These are phyloP conservation scores for Populus trichocarpa DNA, from an alignment of 441 rosid genomes.

Conservation along the genomic window DNA sequence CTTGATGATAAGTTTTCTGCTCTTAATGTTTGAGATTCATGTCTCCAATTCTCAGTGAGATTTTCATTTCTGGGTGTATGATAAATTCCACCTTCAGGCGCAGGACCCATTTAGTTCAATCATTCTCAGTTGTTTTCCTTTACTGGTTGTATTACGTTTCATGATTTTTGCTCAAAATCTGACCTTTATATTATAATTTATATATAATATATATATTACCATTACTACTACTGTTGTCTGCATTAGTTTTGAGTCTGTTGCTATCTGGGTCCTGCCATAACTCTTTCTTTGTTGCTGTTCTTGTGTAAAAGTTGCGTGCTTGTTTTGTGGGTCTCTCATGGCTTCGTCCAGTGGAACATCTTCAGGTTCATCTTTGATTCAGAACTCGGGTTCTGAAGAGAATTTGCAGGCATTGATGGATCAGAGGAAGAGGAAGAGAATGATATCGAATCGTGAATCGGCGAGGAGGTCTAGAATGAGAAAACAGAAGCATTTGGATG, in stretches of 20 bases:
- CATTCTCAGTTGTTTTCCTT: constrained; percentile 95
- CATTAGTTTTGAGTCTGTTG: constrained; percentile 7
- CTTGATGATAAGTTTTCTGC: constrained; percentile 47
- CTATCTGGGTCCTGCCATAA: constrained; percentile 46
- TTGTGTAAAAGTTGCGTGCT: constrained; percentile 3
- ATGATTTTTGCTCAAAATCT: constrained; percentile 30
- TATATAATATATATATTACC: background rate
- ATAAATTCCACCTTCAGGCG: constrained; percentile 75
- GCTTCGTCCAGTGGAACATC: constrained; percentile 58
- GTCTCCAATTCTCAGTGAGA: constrained; percentile 93
- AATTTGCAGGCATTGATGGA: constrained; percentile 54
- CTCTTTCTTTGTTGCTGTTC: constrained; percentile 17
- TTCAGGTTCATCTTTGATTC: constrained; percentile 44
- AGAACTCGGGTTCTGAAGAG: constrained; percentile 70
- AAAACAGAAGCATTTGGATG: constrained; percentile 80
- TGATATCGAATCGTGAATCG: constrained; percentile 82
- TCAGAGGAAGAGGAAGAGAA: constrained; percentile 74
- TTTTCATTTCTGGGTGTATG: constrained; percentile 70
- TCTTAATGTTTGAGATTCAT: constrained; percentile 90
- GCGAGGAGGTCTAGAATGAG: constrained; percentile 95
- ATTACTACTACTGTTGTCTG: constrained; percentile 4
- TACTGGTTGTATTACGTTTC: constrained; percentile 95
- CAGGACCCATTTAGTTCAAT: constrained; percentile 96
- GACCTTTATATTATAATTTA: constrained; percentile 17
- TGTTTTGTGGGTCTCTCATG: constrained; percentile 11